Conservation (phyloP, 2,329 filamentous ascomycete genomes). For the Microdochium paspali region DNA sequence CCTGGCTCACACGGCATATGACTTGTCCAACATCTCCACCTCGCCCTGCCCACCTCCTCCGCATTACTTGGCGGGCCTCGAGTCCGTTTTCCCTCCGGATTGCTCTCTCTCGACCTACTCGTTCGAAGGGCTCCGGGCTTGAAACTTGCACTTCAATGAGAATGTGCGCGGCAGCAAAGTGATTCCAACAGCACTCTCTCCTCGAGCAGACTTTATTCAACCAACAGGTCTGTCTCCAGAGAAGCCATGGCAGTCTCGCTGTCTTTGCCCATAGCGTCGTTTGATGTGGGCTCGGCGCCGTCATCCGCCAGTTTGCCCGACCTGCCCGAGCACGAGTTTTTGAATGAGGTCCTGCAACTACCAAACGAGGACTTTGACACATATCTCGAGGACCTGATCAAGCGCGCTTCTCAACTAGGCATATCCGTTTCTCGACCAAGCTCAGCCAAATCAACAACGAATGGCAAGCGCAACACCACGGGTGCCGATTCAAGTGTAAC, state of each 20-base stretch:
- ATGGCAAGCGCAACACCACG: slow-evolving; percentile 25
- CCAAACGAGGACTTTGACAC: slow-evolving; percentile 10
- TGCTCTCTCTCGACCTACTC: background rate
- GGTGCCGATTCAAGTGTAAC: slow-evolving; percentile 32
- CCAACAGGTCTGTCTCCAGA: background rate
- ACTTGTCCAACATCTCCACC: background rate
- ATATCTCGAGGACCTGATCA: slow-evolving; percentile 19
- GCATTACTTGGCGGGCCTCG: background rate
- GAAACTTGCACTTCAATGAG: background rate
- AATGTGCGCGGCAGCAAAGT: background rate
- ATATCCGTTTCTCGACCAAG: slow-evolving; percentile 20
- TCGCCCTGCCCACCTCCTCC: background rate
- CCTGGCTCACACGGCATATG: background rate
- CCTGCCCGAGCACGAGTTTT: slow-evolving; percentile 17
- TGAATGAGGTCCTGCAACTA: slow-evolving; percentile 15
- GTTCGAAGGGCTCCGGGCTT: background rate
- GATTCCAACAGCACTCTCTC: background rate
- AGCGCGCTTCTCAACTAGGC: slow-evolving; percentile 23
- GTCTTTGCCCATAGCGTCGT: background rate
- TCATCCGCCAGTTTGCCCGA: slow-evolving; percentile 9
- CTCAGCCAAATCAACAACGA: slow-evolving; percentile 13
- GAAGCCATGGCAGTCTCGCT: background rate
- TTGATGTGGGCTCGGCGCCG: background rate
- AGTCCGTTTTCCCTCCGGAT: background rate
- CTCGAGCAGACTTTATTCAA: background rate